Base-by-base conservation (phyloP, 768 basidiomycete species). In the Cystobasidium onofrii region DNA sequence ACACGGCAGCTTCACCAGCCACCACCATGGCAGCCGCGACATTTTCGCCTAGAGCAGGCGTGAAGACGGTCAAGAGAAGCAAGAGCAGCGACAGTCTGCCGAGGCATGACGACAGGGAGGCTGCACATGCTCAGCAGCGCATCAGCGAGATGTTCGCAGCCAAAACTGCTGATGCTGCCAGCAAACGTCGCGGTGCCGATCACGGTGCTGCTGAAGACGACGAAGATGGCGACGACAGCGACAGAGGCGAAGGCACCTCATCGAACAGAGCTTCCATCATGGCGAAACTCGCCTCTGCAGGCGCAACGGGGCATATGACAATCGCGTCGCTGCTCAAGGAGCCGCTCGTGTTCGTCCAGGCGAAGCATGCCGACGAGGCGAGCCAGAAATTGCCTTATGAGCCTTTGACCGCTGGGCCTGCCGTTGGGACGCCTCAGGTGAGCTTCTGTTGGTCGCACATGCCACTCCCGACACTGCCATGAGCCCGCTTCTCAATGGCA, bases 311-410 rank as follows among this genome's bases (percentile, higher is more conserved):
- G 4, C 33, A 34, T 4, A 29, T 60, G 71, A 70, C 46, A 15
- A 39, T 78, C 61, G 41, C 52, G 0, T 25, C 46, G 15, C 70
- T 78, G 9, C 65, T 78, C 25, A 73, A 75, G 18, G 44, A 69
- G 1, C 72, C 72, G 6, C 23, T 77, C 39, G 18, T 61, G 29
- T 78, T 76, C 29, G 73, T 72, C 7, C 33, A n/a, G 7, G 27
- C 43, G 1, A 50, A 60, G 6, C 60, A 27, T 25, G 0, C 1
- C 0, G 44, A 18, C 2, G 4, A 23, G 0, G 54, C 27, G 10
- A 70, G 65, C 20, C 74, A 78, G 29, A 54, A 67, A 27, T 60
- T 77, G 15, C 75, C 76, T 7, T 78, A 77, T 70, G 36, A 50
- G 36, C 75, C 78, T 77, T 63, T 34, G 25, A 18, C 67, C 44